Evolutionary conservation across 106 monocot species (phyloP), one percentile per base, ranked within the genome.

Genomic region (Cymbidium sinense): DNA sequence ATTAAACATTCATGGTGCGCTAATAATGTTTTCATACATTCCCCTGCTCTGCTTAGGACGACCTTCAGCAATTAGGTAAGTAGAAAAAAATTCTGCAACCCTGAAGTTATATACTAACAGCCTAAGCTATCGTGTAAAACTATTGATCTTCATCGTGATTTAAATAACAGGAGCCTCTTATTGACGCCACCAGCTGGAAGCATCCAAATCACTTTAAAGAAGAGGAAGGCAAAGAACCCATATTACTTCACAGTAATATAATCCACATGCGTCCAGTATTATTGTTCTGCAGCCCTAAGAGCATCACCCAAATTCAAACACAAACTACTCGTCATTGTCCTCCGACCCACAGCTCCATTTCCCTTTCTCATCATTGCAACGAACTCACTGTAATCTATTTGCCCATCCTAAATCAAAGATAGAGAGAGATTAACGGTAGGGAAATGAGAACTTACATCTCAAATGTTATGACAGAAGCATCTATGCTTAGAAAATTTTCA

Each of bases 341-440:
- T 84, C 74, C 86, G 82, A 31, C 86, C 89, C 20, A 86, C 18
- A 17, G 76, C 88, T 50, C 83, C 83, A 71, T 79, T 86, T 34
- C 84, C 88, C 64, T 88, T 88, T 75, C 88, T 82, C 91, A 88
- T 91, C 91, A 88, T 91, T 3, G 87, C 82, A 1, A 80, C 80
- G 76, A 90, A 85, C 77, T 89, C 84, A 19, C 82, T 50, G 71
- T 89, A 84, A 82, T 86, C 84, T 37, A 89, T 89, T 74, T 86
- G 84, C 4, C 89, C 89, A 51, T 89, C 89, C 89, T 89, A 79
- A 55, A 84, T 79, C n/a, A 44, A 20, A 0, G 20, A n/a, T 23
- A n/a, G 21, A 23, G n/a, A n/a, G n/a, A n/a, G 20, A 18, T 52
- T 7, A n/a, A 43, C n/a, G 8, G 15, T 27, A 4, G 17, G 55